Evolutionary conservation across 805 yeast genomes (phyloP).

Genomic region (Yamadazyma paraphyllophila): DNA sequence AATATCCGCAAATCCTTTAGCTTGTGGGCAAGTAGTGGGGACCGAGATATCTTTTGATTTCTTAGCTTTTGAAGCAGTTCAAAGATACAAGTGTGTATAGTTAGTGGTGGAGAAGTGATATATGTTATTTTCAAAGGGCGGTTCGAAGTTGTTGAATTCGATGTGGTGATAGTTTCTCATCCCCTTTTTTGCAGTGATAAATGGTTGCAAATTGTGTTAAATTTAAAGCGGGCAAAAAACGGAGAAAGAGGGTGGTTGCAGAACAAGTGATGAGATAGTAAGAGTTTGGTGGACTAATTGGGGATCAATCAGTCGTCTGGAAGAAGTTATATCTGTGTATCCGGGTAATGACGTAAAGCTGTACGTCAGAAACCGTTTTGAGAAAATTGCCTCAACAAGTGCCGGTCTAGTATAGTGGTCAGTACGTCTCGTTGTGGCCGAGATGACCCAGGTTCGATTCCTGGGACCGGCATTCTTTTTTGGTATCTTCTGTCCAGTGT

Average conservation of each 20-base stretch:
- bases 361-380: background rate
- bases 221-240: background rate
- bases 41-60: no score
- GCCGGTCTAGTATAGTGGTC: slow-evolving; percentile 44
- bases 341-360: background rate
- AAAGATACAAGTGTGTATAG: no score
- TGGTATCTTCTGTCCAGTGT: background rate
- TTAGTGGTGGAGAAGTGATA: no score
- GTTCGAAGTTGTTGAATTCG: background rate
- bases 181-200: background rate
- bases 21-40: background rate
- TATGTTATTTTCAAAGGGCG: no score
- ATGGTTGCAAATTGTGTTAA: background rate
- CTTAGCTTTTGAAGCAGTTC: no score
- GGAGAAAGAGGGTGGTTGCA: no score
- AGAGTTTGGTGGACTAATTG: no score
- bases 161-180: background rate
- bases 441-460: slow-evolving; percentile 48
- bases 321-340: background rate
- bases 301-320: no score
- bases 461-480: slow-evolving; percentile 42
- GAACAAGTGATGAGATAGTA: no score
- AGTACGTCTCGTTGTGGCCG: slow-evolving; percentile 50
- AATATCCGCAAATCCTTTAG: background rate
- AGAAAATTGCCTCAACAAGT: background rate